These are phyloP conservation scores for Limonium bicolor DNA, from an alignment of 148 eudicot genomes.

Conservation along the genomic window DNA sequence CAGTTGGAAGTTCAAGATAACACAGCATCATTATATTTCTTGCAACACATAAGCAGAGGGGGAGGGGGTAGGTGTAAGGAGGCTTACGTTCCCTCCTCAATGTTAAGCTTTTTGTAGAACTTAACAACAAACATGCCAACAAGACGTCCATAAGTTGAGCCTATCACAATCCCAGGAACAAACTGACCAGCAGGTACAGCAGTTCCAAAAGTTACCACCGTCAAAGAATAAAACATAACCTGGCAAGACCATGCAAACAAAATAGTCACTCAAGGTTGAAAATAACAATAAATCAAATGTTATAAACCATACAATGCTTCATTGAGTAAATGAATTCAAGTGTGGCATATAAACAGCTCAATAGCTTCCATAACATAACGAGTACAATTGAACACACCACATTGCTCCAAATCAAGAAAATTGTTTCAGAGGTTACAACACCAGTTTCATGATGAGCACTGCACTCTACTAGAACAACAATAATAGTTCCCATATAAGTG, in stretches of 20 bases:
- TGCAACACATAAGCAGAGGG: background rate
- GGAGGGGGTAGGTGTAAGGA: constrained; percentile 1
- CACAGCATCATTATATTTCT: too few relatives aligned
- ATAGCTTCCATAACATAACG: too few relatives aligned
- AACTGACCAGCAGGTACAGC: constrained; percentile 99
- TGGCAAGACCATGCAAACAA: too few relatives aligned
- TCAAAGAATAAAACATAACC: constrained; percentile 89
- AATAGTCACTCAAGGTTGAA: background rate
- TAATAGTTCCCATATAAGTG: too few relatives aligned
- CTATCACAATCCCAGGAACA: constrained; percentile 99
- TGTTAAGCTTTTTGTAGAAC: constrained; percentile 81
- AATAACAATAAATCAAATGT: constrained; percentile 4
- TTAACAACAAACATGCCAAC: constrained; percentile 98
- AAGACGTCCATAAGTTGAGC: constrained; percentile 97
- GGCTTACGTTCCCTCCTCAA: constrained; percentile 98
- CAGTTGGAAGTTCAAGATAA: too few relatives aligned
- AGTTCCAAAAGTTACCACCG: constrained; percentile 94
- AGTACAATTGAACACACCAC: too few relatives aligned
- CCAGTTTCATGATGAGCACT: too few relatives aligned
- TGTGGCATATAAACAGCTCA: too few relatives aligned
- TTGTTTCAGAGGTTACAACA: too few relatives aligned
- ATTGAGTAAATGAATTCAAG: background rate
- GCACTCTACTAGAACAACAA: too few relatives aligned
- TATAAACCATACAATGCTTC: background rate
- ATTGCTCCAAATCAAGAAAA: too few relatives aligned